phyloP scores from a whole-genome alignment of 2,329 filamentous ascomycete genomes.

The Niveomyces coronatus region DNA sequence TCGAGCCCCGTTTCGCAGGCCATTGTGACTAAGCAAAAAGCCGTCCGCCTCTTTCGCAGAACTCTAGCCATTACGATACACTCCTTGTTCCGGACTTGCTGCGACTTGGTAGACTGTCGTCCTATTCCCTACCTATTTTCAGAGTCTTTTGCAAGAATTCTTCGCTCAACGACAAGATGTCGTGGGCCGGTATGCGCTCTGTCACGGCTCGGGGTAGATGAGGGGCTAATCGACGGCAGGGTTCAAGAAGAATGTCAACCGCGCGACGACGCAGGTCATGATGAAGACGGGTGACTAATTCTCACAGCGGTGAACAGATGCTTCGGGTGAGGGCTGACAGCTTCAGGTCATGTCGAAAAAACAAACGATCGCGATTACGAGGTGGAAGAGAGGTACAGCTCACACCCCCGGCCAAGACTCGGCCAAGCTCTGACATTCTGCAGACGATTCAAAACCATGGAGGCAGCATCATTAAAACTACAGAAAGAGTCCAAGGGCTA shows the following conservation, averaged over 20 bases:
- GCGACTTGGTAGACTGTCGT: background rate
- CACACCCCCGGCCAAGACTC: constrained; percentile 3
- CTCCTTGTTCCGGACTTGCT: no score
- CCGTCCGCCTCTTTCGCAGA: constrained; percentile 6
- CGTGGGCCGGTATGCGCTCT: constrained; percentile 53
- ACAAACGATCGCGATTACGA: constrained; percentile 98
- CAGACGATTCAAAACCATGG: constrained; percentile 95
- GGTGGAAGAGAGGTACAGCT: constrained; percentile 72
- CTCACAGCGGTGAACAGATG: no score
- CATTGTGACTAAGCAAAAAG: constrained; percentile 7
- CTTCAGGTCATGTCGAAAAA: constrained; percentile 82
- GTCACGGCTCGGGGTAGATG: constrained; percentile 18
- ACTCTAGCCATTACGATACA: no score
- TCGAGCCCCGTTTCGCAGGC: constrained; percentile 6
- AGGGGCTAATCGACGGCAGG: constrained; percentile 25
- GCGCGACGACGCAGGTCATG: constrained; percentile 98
- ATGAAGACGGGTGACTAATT: constrained; percentile 76
- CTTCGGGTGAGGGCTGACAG: constrained; percentile 10
- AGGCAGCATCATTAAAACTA: constrained; percentile 79
- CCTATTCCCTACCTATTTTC: no score
- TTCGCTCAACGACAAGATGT: constrained; percentile 38
- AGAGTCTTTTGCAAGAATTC: no score
- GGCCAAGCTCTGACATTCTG: constrained; percentile 15
- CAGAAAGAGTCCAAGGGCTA: constrained; percentile 99
- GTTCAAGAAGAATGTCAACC: constrained; percentile 86